Base-by-base conservation (phyloP, 352 stramenopile species). In the Phytophthora agathidicida region DNA sequence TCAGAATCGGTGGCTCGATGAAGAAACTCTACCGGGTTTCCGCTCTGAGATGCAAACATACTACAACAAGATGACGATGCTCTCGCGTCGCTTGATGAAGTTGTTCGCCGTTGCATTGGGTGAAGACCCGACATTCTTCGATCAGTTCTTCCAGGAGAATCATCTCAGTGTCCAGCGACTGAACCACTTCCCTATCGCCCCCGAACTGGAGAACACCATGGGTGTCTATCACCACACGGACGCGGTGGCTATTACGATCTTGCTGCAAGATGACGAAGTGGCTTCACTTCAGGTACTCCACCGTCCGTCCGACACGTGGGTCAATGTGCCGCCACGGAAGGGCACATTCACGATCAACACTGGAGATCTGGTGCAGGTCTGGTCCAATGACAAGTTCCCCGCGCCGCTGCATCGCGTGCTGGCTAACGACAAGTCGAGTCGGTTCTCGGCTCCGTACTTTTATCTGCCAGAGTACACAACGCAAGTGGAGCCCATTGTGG, bases 91-190 rank as follows among this genome's bases (percentile, higher is more conserved):
- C 0, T 44, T 89, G 41, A 57, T 88, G 46, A 86, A 84, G 71
- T 51, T 87, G 5, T 76, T 89, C 24, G 73, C 80, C 2, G 71
- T 89, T 10, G 68, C 75, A n/a, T 58, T 89, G 31, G 80, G 75
- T n/a, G 68, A 88, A 48, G 38, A 71, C 7, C 42, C 68, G 3
- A 67, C 66, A 22, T 86, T 85, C 53, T 80, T 91, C 19, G 75
- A 90, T 48, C 65, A 83, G 43, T 89, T 87, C 42, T 91, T 85
- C 48, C 65, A 71, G 9, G 67, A 47, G 3, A 60, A 65, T 33
- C 94, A 98, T 67, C 96, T 89, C 17, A 96, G 80, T 36, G 97
- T 96, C 57, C 58, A 98, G 54, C 75, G 94, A 28, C 66, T 97
- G 30, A 98, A 98, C 60, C 87, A 96, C 65, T 98, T 98, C 68